Conservation (phyloP, 2,329 filamentous ascomycete genomes). For the Paraphaeosphaeria minitans region DNA sequence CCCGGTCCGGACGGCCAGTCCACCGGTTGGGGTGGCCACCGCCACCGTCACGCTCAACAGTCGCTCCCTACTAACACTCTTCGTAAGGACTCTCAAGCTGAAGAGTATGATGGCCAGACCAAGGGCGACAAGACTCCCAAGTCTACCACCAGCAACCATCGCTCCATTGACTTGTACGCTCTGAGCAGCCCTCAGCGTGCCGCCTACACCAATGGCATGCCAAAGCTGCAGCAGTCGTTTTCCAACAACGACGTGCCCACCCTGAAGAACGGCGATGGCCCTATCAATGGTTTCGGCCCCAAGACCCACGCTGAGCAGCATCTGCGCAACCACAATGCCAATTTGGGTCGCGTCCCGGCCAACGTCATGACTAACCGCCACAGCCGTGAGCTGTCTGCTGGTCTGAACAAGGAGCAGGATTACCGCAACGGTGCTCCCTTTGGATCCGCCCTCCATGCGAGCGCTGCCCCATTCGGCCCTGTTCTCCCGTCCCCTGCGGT, state of each 20-base stretch:
- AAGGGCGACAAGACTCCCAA: conserved; percentile 52
- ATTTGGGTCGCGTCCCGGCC: conserved; percentile 76
- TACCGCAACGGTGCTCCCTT: conserved; percentile 50
- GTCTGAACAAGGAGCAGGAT: conserved; percentile 52
- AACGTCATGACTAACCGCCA: conserved; percentile 70
- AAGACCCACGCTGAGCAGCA: conserved; percentile 63
- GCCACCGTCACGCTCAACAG: conserved; percentile 69
- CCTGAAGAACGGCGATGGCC: conserved; percentile 69
- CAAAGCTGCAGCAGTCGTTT: conserved; percentile 84
- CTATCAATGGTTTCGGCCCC: conserved; percentile 38
- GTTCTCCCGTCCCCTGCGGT: conserved; percentile 46
- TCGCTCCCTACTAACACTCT: conserved; percentile 63
- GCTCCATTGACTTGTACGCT: conserved; percentile 55
- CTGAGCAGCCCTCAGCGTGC: conserved; percentile 35
- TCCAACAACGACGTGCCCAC: conserved; percentile 90
- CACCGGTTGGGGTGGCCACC: conserved; percentile 66
- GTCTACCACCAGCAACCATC: conserved; percentile 48
- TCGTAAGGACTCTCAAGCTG: conserved; percentile 47
- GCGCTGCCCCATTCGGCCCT: conserved; percentile 78
- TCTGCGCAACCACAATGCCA: conserved; percentile 76
- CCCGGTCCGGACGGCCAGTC: conserved; percentile 62
- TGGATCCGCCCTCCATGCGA: conserved; percentile 79
- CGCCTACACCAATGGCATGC: conserved; percentile 62
- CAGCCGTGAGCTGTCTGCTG: conserved; percentile 70
- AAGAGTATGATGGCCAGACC: conserved; percentile 39